phyloP scores from a whole-genome alignment of 2,329 filamentous ascomycete genomes.

The Chrysoporthe puriensis region DNA sequence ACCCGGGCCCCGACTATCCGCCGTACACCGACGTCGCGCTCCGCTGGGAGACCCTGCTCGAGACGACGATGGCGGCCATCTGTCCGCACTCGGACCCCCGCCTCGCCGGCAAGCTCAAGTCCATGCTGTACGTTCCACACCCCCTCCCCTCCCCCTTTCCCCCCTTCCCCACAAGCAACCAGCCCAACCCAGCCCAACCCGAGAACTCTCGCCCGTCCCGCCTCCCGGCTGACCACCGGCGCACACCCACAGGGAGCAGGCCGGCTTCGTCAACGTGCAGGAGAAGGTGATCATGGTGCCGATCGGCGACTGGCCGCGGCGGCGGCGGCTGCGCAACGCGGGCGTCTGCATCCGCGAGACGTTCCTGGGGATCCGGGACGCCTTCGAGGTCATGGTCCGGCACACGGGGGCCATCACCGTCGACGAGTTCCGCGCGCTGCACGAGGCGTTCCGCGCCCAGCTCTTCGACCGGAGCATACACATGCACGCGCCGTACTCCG shows the following conservation, averaged over 20 bases:
- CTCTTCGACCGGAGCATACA: constrained; percentile 43
- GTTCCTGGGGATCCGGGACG: constrained; percentile 40
- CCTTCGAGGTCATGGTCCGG: constrained; percentile 32
- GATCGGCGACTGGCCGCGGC: constrained; percentile 50
- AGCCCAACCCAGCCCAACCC: background rate
- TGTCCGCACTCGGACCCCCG: constrained; percentile 8
- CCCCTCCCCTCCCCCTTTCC: background rate
- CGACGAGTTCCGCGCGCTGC: constrained; percentile 41
- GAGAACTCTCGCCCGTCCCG: background rate
- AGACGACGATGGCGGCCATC: constrained; percentile 7
- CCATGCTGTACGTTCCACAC: background rate
- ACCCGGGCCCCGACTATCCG: constrained; percentile 9
- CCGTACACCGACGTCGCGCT: constrained; percentile 10
- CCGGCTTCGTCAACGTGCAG: constrained; percentile 50
- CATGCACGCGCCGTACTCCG: constrained; percentile 48
- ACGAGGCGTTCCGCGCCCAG: constrained; percentile 38
- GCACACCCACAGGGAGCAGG: constrained; percentile 36
- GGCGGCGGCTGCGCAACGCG: constrained; percentile 43
- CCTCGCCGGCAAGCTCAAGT: constrained; percentile 11
- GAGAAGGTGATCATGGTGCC: constrained; percentile 48
- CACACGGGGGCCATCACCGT: constrained; percentile 48
- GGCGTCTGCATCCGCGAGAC: constrained; percentile 47
- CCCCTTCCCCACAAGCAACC: no score
- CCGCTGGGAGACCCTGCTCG: constrained; percentile 7
- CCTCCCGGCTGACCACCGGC: background rate